These are phyloP conservation scores for Beauveria caledonica DNA, from an alignment of 2,329 filamentous ascomycete genomes.

Conservation along the genomic window DNA sequence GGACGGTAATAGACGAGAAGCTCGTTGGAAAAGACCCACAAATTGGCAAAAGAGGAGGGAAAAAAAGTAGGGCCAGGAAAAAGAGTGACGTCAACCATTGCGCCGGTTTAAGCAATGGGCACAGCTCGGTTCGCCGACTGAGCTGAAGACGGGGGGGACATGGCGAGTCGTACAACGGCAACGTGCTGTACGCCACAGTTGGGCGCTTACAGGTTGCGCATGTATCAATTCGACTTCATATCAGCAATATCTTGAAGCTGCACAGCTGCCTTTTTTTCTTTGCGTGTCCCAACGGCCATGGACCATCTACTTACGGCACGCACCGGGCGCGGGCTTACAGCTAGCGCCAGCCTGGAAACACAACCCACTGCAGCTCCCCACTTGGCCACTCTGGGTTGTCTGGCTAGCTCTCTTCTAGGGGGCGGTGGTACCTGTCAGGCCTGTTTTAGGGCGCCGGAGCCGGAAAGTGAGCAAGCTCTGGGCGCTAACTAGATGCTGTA, in stretches of 20 bases:
- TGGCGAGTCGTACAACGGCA: not conserved
- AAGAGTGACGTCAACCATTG: constrained; percentile 7
- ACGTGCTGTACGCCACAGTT: too few relatives aligned
- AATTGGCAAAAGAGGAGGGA: not conserved
- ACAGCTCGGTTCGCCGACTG: not conserved
- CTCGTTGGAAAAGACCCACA: not conserved
- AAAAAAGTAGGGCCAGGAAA: not conserved
- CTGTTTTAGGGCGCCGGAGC: not conserved
- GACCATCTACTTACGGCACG: not conserved
- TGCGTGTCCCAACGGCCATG: not conserved
- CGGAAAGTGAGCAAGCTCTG: not conserved
- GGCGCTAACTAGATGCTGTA: not conserved
- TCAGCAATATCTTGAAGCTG: too few relatives aligned
- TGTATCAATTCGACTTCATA: too few relatives aligned
- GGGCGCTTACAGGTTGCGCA: too few relatives aligned
- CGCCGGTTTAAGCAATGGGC: not conserved
- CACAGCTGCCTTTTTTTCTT: not conserved
- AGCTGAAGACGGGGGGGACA: not conserved
- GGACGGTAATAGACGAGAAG: not conserved
- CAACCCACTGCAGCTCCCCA: not conserved
- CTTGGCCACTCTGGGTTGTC: not conserved
- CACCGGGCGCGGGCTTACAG: not conserved
- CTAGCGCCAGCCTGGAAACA: not conserved
- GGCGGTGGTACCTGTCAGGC: not conserved
- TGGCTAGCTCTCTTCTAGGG: not conserved